Evolutionary conservation across 2,329 filamentous ascomycete genomes (phyloP), one percentile per base, ranked within the genome.

Genomic region (Hypoxylon sp.): DNA sequence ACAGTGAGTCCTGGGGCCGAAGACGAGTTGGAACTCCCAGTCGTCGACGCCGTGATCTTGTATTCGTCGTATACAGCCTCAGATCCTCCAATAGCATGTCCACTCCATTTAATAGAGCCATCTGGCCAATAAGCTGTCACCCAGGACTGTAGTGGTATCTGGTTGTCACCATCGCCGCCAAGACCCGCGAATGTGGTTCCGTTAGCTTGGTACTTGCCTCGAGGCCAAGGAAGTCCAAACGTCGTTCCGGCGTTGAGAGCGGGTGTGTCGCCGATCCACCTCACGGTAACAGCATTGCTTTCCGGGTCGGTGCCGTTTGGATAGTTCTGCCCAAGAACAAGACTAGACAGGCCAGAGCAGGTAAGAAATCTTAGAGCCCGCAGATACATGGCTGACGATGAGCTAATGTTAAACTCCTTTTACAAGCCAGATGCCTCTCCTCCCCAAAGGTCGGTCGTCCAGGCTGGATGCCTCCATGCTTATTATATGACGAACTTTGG

Each of bases 91-190:
- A 87, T 73, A 0, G 84, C 83, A 64, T 87, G 84, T 0, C 78
- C 83, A 2, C 81, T 84, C 84, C 84, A 87, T 66, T 86, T 87
- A 49, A 86, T 75, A 0, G 84, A 85, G 21, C 81, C 82, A 70
- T 87, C 84, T 1, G 79, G 77, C 84, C 84, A 87, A 67, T 82
- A 84, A 0, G 79, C 83, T 0, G 81, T 86, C 2, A 78, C 73
- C 83, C 84, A 86, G 0, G 83, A 83, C 58, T 86, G 79, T 5
- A 83, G 27, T 54, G 69, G 60, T 68, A 77, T 24, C 60, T 67
- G 46, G 18, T 63, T 57, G n/a, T 61, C 66, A 0, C 64, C 62
- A 4, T 60, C 63, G 0, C 64, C 65, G 4, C 66, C 69, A 0
- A 63, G 62, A 20, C 74, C 68, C 6, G 69, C 69, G 58, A 80